phyloP scores from a whole-genome alignment of 75 land plant genomes.

The Ceratopteris richardii region DNA sequence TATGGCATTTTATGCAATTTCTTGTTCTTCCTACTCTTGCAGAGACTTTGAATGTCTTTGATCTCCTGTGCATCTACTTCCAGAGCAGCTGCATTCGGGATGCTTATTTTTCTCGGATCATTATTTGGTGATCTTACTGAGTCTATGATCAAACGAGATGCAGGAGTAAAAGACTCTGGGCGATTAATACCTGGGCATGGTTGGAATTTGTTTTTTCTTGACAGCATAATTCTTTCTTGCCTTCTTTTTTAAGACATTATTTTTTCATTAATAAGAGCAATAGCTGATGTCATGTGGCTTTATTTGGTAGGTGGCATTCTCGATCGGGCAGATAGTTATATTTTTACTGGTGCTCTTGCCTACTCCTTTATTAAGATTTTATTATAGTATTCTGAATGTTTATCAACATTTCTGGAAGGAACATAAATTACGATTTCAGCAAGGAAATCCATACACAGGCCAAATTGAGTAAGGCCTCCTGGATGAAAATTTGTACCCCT shows the following conservation, averaged over 20 bases:
- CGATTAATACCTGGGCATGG: constrained; percentile 97
- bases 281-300: not conserved
- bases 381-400: too few species aligned
- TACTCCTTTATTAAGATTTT: constrained; percentile 74
- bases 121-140: constrained; percentile 92
- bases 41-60: too few species aligned
- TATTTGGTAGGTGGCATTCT: constrained; percentile 70
- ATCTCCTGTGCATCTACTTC: too few species aligned
- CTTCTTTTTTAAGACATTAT: not conserved
- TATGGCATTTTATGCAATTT: too few species aligned
- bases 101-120: constrained; percentile 80
- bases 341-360: constrained; percentile 92
- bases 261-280: not conserved
- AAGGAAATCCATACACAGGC: too few species aligned
- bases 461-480: too few species aligned
- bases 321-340: constrained; percentile 90
- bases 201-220: constrained; percentile 17
- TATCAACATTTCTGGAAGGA: too few species aligned
- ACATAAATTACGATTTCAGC: too few species aligned
- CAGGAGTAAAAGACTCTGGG: constrained; percentile 97
- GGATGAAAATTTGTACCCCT: too few species aligned
- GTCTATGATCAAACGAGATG: constrained; percentile 97
- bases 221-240: not conserved
- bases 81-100: constrained; percentile 77
- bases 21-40: too few species aligned